Base-by-base conservation (phyloP, 2,329 filamentous ascomycete genomes). In the Byssochlamys sp. region DNA sequence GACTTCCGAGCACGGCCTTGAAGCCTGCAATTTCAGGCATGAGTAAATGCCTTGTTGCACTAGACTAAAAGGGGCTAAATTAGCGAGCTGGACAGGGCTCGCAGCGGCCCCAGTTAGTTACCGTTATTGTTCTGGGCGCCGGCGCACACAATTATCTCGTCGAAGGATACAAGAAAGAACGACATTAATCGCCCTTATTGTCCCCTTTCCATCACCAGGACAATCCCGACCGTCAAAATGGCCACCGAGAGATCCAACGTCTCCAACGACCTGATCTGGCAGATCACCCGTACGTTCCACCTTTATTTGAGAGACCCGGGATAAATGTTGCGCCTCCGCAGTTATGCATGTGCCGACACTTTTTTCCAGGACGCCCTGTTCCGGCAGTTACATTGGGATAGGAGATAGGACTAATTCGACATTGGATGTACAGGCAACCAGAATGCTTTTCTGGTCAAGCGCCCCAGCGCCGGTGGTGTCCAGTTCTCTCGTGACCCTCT, bases 401-500 rank as follows among this genome's bases (percentile, higher is more conserved):
- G n/a, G 19, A 14, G 39, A 45, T 45, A 45, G n/a, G 19, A 14
- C 39, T 64, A 65, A 65, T 61, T 54, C 24, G 26, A 19, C 27
- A 33, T 57, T 14, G 56, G 54, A 55, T 61, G 54, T 60, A 66
- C 73, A 96, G 91, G 91, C 80, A 80, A 80, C 81, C 85, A 90
- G 81, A 96, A 95, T 81, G 80, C 90, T 75, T 96, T 82, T 84
- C 87, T 96, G 75, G 89, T 92, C 76, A 96, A 96, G 88, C 88
- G 90, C 81, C 87, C 85, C 75, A 78, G 80, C 70, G 82, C 81
- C 71, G 91, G 89, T 73, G 88, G 89, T 76, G 81, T 88, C 69
- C 88, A 89, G 79, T 91, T 99, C 84, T 97, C 92, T 69, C 88
- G 89, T 70, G 92, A 97, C 76, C 90, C 91, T 71, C 80, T 96